Evolutionary conservation across 2,329 filamentous ascomycete species (phyloP), one percentile per base, ranked within the genome.

Genomic region (Phaeosphaeria sp.): DNA sequence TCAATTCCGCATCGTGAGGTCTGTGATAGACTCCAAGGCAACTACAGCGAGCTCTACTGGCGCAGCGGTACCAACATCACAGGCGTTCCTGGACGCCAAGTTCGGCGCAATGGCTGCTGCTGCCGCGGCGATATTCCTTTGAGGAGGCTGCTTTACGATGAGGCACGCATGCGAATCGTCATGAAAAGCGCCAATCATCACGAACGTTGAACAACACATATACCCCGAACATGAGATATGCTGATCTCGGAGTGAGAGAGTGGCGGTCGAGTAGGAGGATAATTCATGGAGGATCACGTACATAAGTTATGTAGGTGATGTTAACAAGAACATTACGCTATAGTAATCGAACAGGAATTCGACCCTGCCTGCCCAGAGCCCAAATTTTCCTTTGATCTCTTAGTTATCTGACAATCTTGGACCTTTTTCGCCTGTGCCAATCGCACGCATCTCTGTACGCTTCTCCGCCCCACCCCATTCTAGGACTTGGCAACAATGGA

Each of bases 1-100:
- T 46, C 68, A 74, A 59, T 74, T 71, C 50, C 72, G 68, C 39
- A 69, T 71, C 46, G 63, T 74, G 9, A 60, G 67, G 52, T 62
- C 54, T 2, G 59, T 73, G 1, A 70, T 73, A 42, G 56, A 44
- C 2, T 58, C 57, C 1, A 55, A 62, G 23, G 54, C 58, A 43
- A 62, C 63, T 11, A 68, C 65, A 18, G 56, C 59, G 0, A 63
- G 56, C 25, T 69, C 64, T 20, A 62, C 60, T 20, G 66, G 56
- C 9, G 67, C 58, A 9, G 67, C 61, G 21, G 52, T 59, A 50
- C 66, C 69, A 22, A 73, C 71, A 23, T 63, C 65, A 15, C 43
- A 50, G n/a, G 62, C 62, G 18, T 61, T 66, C 25, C 23, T 71
- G 21, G 61, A 59, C 22, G 56, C 54, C 2, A 66, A 72, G 46